Evolutionary conservation across 176 grass and related monocot species (phyloP).

Genomic region (Musa schizocarpa): DNA sequence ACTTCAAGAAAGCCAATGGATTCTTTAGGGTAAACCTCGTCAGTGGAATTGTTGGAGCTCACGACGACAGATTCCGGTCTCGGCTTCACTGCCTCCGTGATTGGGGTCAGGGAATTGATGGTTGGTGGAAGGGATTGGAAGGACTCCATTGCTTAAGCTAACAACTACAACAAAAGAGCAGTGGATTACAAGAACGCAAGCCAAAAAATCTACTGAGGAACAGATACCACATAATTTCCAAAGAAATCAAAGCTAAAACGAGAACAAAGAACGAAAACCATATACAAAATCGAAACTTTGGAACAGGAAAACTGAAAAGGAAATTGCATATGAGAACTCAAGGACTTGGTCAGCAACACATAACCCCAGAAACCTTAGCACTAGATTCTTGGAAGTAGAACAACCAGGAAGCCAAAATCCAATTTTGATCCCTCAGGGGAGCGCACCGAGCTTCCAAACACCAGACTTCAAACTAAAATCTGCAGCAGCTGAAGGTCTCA

Average conservation of each 20-base stretch:
- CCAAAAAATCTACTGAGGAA: not conserved
- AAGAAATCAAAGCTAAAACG: not conserved
- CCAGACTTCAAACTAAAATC: not conserved
- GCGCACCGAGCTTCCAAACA: not conserved
- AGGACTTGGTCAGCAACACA: not conserved
- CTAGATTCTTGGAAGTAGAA: not conserved
- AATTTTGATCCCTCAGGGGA: not conserved
- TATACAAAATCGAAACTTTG: not conserved
- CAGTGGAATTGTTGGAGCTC: conserved; percentile 18
- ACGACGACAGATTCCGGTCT: conserved; percentile 19
- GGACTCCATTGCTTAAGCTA: not conserved
- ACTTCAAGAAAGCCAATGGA: conserved; percentile 62
- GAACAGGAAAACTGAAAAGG: not conserved
- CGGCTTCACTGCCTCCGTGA: not conserved
- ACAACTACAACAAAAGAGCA: not conserved
- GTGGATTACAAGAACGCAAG: not conserved
- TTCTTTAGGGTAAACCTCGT: conserved; percentile 17
- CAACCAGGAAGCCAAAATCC: conserved; percentile 4
- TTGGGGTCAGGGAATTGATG: not conserved
- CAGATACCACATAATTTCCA: not conserved
- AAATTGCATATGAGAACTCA: not conserved
- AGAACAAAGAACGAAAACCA: not conserved
- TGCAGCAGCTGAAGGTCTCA: not conserved
- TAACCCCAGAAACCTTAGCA: not conserved
- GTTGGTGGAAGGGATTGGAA: not conserved